Evolutionary conservation across 176 grass and related monocot genomes (phyloP).

Genomic region (Panicum miliaceum): DNA sequence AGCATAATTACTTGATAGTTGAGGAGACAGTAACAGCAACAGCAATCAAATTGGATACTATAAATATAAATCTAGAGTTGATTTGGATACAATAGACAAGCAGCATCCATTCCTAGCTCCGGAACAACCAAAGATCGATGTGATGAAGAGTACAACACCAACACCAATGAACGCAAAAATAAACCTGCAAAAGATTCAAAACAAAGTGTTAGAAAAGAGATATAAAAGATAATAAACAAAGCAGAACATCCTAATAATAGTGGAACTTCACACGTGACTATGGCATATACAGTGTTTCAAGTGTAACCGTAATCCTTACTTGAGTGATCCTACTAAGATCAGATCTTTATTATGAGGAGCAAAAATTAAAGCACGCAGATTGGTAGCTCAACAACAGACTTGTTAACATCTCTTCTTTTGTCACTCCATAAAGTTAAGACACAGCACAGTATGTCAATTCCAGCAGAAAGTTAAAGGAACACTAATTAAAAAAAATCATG

Average conservation of each 20-base stretch:
- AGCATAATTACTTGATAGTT: constrained; percentile 21
- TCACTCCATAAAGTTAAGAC: neutral
- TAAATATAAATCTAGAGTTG: constrained; percentile 25
- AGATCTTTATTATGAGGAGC: neutral
- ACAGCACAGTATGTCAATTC: neutral
- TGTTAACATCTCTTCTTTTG: neutral
- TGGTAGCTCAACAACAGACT: neutral
- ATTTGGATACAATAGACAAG: constrained; percentile 76
- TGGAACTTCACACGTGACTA: neutral
- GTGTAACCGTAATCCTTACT: neutral
- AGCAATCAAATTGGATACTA: constrained; percentile 20
- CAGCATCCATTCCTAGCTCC: constrained; percentile 80
- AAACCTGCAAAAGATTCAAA: constrained; percentile 62
- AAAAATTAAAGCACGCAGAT: constrained; percentile 7
- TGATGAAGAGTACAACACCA: constrained; percentile 66
- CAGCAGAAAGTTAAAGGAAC: neutral
- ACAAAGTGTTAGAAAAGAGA: constrained; percentile 5
- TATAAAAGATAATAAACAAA: neutral
- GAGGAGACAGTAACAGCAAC: constrained; percentile 1
- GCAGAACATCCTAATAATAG: neutral
- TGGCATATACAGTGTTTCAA: neutral
- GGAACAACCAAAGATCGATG: constrained; percentile 75
- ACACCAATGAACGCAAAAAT: constrained; percentile 78
- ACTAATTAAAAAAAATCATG: neutral
- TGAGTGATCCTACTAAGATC: neutral